Conservation (phyloP, 345 rosid genomes). For the Physaria fendleri region DNA sequence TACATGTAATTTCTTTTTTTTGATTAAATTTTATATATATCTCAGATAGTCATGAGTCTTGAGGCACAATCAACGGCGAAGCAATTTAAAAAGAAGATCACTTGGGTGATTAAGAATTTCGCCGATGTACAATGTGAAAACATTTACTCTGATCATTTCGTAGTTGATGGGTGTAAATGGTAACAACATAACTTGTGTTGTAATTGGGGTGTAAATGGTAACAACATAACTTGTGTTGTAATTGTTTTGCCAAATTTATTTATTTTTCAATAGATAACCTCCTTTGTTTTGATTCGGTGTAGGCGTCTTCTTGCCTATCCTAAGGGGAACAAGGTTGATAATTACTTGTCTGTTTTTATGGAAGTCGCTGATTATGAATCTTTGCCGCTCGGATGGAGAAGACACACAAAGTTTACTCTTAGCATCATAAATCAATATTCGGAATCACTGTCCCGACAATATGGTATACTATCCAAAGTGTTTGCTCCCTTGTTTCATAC, state of each 20-base stretch:
- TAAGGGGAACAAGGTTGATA: too few relatives aligned
- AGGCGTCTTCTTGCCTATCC: not conserved
- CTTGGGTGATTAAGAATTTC: not conserved
- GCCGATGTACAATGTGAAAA: not conserved
- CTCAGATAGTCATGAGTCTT: too few relatives aligned
- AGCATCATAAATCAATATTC: too few relatives aligned
- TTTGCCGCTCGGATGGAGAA: not conserved
- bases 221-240: not conserved
- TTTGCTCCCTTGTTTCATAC: too few relatives aligned
- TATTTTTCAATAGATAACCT: too few relatives aligned
- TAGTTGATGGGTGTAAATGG: not conserved
- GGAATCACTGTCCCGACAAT: too few relatives aligned
- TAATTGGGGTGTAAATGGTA: not conserved
- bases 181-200: not conserved
- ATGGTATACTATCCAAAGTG: too few relatives aligned
- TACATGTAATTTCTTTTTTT: too few relatives aligned
- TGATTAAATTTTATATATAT: too few relatives aligned
- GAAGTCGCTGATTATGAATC: not conserved
- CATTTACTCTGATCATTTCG: not conserved
- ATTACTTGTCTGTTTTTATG: not conserved
- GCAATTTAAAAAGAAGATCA: not conserved
- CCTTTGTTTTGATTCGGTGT: not conserved
- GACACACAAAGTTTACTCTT: not conserved
- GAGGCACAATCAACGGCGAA: not conserved
- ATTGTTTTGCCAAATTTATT: not conserved